Evolutionary conservation across 2,329 filamentous ascomycete genomes (phyloP).

Genomic region (Botrytis cinerea): DNA sequence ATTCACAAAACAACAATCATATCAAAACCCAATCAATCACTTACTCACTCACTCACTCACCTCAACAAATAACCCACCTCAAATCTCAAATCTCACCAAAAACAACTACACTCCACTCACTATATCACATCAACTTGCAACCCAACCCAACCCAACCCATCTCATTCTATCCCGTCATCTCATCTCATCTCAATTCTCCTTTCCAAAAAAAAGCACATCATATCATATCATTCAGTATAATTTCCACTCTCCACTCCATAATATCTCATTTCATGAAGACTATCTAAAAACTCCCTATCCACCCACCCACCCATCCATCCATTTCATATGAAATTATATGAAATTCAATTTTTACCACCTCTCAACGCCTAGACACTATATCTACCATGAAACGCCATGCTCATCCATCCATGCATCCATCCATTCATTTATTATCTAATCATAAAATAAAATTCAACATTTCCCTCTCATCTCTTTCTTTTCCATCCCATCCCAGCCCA

Average conservation of each 20-base stretch:
- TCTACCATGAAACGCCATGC: conserved; percentile 2
- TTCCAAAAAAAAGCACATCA: not conserved
- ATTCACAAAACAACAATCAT: no score
- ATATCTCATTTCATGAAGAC: not conserved
- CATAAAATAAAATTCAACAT: conserved; percentile 6
- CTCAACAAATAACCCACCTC: no score
- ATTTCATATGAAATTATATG: not conserved
- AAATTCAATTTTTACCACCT: not conserved
- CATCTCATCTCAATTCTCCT: no score
- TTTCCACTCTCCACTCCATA: no score
- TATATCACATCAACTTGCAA: no score
- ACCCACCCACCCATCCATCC: not conserved
- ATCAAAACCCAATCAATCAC: no score
- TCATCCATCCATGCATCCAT: not conserved
- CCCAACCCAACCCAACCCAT: no score
- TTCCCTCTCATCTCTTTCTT: not conserved
- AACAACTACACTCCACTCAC: no score
- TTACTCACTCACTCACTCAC: no score
- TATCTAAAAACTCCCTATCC: not conserved
- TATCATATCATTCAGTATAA: no score
- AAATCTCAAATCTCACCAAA: no score
- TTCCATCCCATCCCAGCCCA: not conserved
- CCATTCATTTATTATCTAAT: conserved; percentile 7
- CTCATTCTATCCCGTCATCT: no score
- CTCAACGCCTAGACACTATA: not conserved